These are phyloP conservation scores for Calocera cornea DNA, from an alignment of 768 basidiomycete genomes.

Conservation along the genomic window DNA sequence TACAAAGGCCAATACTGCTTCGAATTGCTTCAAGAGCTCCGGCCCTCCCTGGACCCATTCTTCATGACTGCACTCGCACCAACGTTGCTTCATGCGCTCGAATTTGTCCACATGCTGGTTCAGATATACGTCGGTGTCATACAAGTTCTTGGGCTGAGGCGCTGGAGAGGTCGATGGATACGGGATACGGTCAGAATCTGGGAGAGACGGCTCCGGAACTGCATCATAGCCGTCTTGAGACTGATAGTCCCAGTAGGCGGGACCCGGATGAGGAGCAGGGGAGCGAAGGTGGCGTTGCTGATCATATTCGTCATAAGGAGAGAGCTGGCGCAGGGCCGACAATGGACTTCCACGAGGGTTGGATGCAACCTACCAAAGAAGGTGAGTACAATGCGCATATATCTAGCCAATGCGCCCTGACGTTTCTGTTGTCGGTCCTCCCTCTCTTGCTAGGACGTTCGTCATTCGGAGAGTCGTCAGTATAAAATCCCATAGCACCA, in stretches of 20 bases:
- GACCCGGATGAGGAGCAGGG: not conserved
- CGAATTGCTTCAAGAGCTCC: not conserved
- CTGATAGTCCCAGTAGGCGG: constrained; percentile 5
- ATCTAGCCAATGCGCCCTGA: not conserved
- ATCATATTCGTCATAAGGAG: too few relatives aligned
- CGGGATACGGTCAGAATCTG: not conserved
- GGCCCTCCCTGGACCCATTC: not conserved
- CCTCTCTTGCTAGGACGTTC: not conserved
- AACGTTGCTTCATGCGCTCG: not conserved
- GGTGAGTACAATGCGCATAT: not conserved
- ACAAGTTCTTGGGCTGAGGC: not conserved
- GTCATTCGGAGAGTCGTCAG: not conserved
- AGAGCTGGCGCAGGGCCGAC: too few relatives aligned
- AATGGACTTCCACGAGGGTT: not conserved
- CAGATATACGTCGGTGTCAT: not conserved
- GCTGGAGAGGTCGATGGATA: not conserved
- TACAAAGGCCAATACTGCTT: not conserved
- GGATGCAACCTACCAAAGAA: not conserved
- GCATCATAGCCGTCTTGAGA: not conserved
- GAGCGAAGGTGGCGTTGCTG: too few relatives aligned
- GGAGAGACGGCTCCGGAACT: too few relatives aligned
- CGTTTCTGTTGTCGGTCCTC: not conserved
- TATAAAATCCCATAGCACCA: not conserved
- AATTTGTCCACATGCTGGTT: not conserved
- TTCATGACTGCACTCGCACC: not conserved